Conservation (phyloP, 345 rosid species). For the Eucalyptus polyanthemos region DNA sequence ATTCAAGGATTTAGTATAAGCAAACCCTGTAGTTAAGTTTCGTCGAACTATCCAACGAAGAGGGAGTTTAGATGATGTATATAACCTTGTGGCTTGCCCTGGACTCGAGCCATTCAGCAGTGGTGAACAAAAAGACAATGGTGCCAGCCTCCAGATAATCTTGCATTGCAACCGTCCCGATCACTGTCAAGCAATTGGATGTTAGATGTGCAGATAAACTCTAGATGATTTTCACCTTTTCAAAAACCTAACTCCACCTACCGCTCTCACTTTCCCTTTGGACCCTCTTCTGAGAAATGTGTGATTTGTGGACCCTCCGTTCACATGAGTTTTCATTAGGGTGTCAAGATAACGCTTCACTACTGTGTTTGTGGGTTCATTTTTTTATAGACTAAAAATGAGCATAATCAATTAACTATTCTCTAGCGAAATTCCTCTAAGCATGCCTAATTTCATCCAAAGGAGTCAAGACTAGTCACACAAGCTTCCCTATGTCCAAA, state of each 20-base stretch:
- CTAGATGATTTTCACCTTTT: neutral
- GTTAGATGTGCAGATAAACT: neutral
- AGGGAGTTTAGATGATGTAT: neutral
- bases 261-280: neutral
- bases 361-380: neutral
- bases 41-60: neutral
- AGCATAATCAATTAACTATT: neutral
- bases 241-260: neutral
- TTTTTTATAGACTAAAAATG: neutral
- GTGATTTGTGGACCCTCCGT: neutral
- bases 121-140: slow-evolving; percentile 77
- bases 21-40: neutral
- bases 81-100: slow-evolving; percentile 83
- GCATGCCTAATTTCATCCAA: neutral
- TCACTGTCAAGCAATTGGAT: slow-evolving; percentile 25
- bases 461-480: neutral
- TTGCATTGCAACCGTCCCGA: slow-evolving; percentile 62
- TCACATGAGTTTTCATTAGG: neutral
- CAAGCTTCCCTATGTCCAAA: neutral
- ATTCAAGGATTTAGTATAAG: neutral
- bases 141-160: slow-evolving; percentile 82
- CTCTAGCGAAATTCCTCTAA: neutral
- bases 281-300: neutral
- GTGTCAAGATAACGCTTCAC: neutral
- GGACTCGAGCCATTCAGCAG: slow-evolving; percentile 84